These are phyloP conservation scores for Tranzscheliella williamsii DNA, from an alignment of 1,284 basidiomycete species.

Conservation along the genomic window DNA sequence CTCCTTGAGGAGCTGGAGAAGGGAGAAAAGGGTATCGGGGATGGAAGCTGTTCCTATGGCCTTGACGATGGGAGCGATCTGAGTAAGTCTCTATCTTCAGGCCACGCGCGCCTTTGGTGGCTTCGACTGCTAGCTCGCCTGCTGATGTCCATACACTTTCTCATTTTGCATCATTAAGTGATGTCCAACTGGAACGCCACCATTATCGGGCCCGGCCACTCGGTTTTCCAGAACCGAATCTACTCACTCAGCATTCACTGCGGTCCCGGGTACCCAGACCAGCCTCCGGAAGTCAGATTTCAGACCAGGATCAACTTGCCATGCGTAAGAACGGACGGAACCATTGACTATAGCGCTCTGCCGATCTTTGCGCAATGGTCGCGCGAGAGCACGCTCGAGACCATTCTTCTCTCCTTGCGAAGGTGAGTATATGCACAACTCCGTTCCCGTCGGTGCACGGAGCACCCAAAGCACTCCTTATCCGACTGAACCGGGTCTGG, in stretches of 20 bases:
- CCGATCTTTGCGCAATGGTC: slow-evolving; percentile 55
- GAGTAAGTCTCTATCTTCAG: slow-evolving; percentile 32
- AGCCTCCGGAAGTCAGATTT: slow-evolving; percentile 78
- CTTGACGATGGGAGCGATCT: slow-evolving; percentile 58
- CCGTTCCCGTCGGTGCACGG: too few relatives aligned
- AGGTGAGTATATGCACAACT: slow-evolving; percentile 55
- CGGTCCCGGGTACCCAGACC: slow-evolving; percentile 79
- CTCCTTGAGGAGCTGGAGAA: slow-evolving; percentile 91
- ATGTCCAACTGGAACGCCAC: slow-evolving; percentile 99
- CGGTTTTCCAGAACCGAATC: slow-evolving; percentile 94
- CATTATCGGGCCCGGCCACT: slow-evolving; percentile 93
- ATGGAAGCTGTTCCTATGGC: slow-evolving; percentile 94
- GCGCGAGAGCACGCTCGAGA: slow-evolving; percentile 57
- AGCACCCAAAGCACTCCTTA: too few relatives aligned
- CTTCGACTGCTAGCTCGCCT: too few relatives aligned
- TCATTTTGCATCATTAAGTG: slow-evolving; percentile 16
- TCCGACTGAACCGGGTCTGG: too few relatives aligned
- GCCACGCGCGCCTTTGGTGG: neutral
- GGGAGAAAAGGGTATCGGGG: slow-evolving; percentile 98
- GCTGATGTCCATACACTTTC: too few relatives aligned
- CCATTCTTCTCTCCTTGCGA: slow-evolving; percentile 54
- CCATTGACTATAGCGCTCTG: slow-evolving; percentile 56
- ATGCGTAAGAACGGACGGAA: slow-evolving; percentile 79
- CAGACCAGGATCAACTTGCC: slow-evolving; percentile 91
- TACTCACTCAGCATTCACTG: slow-evolving; percentile 93